Base-by-base conservation (phyloP, 805 yeast genomes). In the Candida michaelii region DNA sequence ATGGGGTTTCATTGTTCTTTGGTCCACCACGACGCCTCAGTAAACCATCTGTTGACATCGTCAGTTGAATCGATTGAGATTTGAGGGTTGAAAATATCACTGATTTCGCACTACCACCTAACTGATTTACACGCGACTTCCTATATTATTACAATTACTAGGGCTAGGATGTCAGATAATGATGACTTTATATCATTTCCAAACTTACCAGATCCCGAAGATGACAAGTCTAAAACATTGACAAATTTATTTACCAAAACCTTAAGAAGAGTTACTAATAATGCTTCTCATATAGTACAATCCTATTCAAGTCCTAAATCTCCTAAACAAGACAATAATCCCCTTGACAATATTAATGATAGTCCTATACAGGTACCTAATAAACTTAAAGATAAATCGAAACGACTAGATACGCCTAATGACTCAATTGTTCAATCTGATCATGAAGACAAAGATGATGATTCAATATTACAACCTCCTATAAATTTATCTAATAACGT, bases 11-110 rank as follows among this genome's bases (percentile, higher is more conserved):
- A 48, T 52, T 13, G 27, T 43, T 47, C n/a, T 56, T 36, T 8
- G 57, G 19, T 24, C 69, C 80, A 14, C 85, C 86, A 63, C 88
- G 82, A 60, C 91, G 88, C 72, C 90, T 85, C 57, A 83, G 86
- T 53, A 85, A 71, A 23, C 83, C 83, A 34, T 34, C 37, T 8
- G 85, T 79, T 30, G 71, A 54, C 39, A 61, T 57, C 25, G 36
- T 54, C 12, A 11, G 37, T 34, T 34, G 37, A 29, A 16, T 27
- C 24, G 37, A 33, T 27, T n/a, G 16, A 19, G 30, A 13, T 13
- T 15, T 15, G 14, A 7, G 7, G 18, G 33, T 30, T 21, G n/a
- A n/a, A n/a, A n/a, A n/a, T n/a, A n/a, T n/a, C n/a, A n/a, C n/a
- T n/a, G n/a, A n/a, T n/a, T n/a, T n/a, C n/a, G n/a, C n/a, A n/a